Evolutionary conservation across 1,139 yeast genomes (phyloP).

Genomic region (Groenewaldozyma auringiensis): DNA sequence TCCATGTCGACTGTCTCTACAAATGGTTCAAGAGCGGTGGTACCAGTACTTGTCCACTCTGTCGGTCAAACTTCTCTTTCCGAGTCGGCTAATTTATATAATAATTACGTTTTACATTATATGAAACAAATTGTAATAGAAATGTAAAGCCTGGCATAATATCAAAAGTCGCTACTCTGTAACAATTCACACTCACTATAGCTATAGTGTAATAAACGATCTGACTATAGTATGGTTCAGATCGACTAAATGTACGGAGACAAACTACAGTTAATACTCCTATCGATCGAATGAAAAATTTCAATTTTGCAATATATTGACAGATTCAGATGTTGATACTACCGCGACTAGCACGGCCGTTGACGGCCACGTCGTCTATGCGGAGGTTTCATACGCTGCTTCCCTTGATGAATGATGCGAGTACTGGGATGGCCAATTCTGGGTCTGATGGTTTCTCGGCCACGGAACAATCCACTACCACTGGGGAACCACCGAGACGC

Average conservation of each 20-base stretch:
- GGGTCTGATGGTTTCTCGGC: neutral
- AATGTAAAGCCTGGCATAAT: too few species aligned
- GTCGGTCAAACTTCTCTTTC: conserved; percentile 60
- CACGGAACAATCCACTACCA: neutral
- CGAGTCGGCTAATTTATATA: conserved; percentile 3
- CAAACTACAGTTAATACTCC: neutral
- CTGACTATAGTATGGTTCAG: too few species aligned
- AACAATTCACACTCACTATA: too few species aligned
- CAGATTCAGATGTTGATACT: neutral
- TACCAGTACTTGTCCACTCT: conserved; percentile 85
- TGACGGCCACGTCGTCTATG: neutral
- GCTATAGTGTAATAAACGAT: too few species aligned
- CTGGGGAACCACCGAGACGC: too few species aligned
- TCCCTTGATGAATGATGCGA: neutral
- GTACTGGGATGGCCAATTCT: neutral
- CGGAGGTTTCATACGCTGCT: neutral
- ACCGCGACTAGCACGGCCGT: neutral
- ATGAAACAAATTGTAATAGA: too few species aligned
- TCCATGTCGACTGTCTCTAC: conserved; percentile 94
- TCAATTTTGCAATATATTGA: neutral
- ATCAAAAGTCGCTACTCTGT: too few species aligned
- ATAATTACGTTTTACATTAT: neutral
- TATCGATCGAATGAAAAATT: too few species aligned
- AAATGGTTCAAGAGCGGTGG: conserved; percentile 97
- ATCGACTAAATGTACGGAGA: neutral